These are phyloP conservation scores for Yamadazyma diddensiae DNA, from an alignment of 1,139 yeast species.

Conservation along the genomic window DNA sequence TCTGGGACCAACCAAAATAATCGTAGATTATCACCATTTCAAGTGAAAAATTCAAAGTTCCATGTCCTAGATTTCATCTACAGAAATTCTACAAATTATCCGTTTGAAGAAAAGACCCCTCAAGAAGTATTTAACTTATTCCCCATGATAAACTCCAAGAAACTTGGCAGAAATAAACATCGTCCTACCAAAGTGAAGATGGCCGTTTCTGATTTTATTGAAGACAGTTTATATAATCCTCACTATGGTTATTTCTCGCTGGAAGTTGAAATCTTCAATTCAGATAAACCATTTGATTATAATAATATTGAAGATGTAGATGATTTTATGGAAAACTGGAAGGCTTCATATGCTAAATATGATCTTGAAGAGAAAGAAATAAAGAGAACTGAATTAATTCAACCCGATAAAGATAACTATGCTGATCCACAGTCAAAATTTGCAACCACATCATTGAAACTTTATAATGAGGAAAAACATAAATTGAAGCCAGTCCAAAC, in stretches of 20 bases:
- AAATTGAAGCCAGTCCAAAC: slow-evolving; percentile 11
- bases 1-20: slow-evolving; percentile 12
- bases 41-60: slow-evolving; percentile 18
- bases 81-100: slow-evolving; percentile 44
- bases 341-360: slow-evolving; percentile 58
- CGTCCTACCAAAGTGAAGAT: slow-evolving; percentile 68
- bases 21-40: slow-evolving; percentile 25
- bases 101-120: slow-evolving; percentile 37
- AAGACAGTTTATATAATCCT: slow-evolving; percentile 81
- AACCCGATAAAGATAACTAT: slow-evolving; percentile 14
- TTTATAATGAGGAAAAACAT: slow-evolving; percentile 29
- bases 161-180: slow-evolving; percentile 39
- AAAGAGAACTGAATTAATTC: slow-evolving; percentile 15
- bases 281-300: slow-evolving; percentile 60
- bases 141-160: slow-evolving; percentile 42
- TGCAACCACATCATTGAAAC: slow-evolving; percentile 32
- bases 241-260: slow-evolving; percentile 77
- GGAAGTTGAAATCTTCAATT: slow-evolving; percentile 75
- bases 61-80: slow-evolving; percentile 39
- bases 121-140: slow-evolving; percentile 39
- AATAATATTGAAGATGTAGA: slow-evolving; percentile 59
- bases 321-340: slow-evolving; percentile 70
- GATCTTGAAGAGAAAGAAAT: slow-evolving; percentile 26
- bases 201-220: slow-evolving; percentile 76
- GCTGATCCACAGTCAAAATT: slow-evolving; percentile 22